Conservation (phyloP, 192 early-diverging fungal genomes). For the Diversispora eburnea region DNA sequence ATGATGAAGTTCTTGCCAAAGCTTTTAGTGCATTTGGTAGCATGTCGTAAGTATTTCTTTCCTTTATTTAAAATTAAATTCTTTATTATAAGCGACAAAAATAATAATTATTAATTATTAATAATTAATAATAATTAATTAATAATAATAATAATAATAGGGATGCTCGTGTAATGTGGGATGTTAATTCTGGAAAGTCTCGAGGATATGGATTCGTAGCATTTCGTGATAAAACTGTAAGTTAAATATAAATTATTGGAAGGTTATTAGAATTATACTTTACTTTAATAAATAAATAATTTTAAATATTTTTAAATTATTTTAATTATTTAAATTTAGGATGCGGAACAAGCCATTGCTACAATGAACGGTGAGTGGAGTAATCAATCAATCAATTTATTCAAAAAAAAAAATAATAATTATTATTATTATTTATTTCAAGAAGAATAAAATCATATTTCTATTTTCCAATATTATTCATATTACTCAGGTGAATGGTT, state of each 20-base stretch:
- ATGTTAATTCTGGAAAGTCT: conserved; percentile 80
- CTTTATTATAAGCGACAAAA: too few species aligned
- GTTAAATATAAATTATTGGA: conserved; percentile 4
- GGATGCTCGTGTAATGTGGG: conserved; percentile 94
- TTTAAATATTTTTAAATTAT: conserved; percentile 1
- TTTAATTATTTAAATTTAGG: conserved; percentile 37
- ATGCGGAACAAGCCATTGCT: conserved; percentile 82
- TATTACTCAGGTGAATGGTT: conserved; percentile 55
- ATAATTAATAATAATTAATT: too few species aligned
- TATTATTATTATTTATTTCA: too few species aligned
- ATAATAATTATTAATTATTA: too few species aligned
- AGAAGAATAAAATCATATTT: too few species aligned
- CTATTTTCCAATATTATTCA: too few species aligned
- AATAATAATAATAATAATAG: conserved; percentile 34
- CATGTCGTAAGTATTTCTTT: conserved; percentile 61
- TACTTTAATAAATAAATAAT: not conserved
- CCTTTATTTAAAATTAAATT: too few species aligned
- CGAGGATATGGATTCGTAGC: conserved; percentile 91
- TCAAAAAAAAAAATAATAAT: too few species aligned
- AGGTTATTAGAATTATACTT: not conserved
- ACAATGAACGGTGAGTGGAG: conserved; percentile 71
- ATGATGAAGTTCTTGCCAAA: conserved; percentile 71
- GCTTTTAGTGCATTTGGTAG: conserved; percentile 72
- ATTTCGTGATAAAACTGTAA: conserved; percentile 72
- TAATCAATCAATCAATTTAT: too few species aligned